Conservation (phyloP, 2,329 filamentous ascomycete species). For the Grosmannia huntii region DNA sequence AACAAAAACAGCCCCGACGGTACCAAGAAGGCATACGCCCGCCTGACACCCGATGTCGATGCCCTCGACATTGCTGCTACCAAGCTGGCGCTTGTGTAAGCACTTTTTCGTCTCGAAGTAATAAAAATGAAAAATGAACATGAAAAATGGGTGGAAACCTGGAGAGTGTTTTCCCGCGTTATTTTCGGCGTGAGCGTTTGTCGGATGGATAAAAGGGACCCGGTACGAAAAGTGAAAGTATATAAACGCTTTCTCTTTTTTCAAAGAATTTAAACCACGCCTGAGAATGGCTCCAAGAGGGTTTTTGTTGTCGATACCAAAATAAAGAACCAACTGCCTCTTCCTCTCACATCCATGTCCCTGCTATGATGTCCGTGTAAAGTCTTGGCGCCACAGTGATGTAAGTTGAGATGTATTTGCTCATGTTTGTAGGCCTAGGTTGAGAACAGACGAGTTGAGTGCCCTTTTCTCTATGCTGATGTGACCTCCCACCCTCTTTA, state of each 20-base stretch:
- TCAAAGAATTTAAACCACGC: neutral
- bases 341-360: neutral
- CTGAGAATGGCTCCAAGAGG: neutral
- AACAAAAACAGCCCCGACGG: slow-evolving; percentile 64
- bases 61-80: slow-evolving; percentile 98
- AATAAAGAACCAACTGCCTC: neutral
- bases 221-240: neutral
- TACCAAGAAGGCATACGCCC: slow-evolving; percentile 96
- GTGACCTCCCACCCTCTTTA: too few relatives aligned
- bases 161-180: neutral
- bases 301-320: slow-evolving; percentile 1
- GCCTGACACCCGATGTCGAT: slow-evolving; percentile 91
- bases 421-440: too few relatives aligned
- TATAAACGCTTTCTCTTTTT: neutral
- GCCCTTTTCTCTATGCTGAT: neutral
- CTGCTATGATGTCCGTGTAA: too few relatives aligned
- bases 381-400: too few relatives aligned
- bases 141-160: neutral
- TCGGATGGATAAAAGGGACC: neutral
- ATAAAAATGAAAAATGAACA: slow-evolving; percentile 1
- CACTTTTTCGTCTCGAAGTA: slow-evolving; percentile 2
- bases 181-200: neutral
- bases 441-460: neutral
- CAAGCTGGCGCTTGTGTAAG: slow-evolving; percentile 95
- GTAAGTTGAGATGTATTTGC: too few relatives aligned